phyloP scores from a whole-genome alignment of 163 green algal species.

The Chlamydomonas reinhardtii region DNA sequence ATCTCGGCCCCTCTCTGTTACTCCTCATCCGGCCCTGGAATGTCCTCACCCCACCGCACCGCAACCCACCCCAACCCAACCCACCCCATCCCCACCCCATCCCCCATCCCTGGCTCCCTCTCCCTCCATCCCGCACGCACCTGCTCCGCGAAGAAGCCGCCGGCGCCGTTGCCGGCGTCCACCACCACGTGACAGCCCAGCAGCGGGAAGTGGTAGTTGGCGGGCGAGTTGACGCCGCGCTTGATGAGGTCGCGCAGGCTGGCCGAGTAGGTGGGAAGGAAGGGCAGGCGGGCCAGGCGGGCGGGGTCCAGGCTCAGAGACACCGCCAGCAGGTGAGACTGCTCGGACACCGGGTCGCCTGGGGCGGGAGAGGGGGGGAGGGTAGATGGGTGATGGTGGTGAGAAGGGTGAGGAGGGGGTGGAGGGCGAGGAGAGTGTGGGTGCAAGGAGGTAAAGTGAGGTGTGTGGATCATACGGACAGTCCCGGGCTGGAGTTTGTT shows the following conservation, averaged over 20 bases:
- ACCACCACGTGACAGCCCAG: slow-evolving; percentile 82
- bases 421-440: too few species aligned
- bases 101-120: not conserved
- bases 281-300: slow-evolving; percentile 64
- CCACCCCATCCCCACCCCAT: too few species aligned
- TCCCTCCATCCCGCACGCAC: slow-evolving; percentile 29
- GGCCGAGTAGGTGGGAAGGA: slow-evolving; percentile 78
- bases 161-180: slow-evolving; percentile 92
- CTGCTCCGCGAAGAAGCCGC: slow-evolving; percentile 90
- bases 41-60: too few species aligned
- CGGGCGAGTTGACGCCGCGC: slow-evolving; percentile 44
- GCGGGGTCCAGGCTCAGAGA: slow-evolving; percentile 18
- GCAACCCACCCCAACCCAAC: too few species aligned
- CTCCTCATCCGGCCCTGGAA: too few species aligned
- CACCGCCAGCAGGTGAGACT: slow-evolving; percentile 42
- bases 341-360: slow-evolving; percentile 52
- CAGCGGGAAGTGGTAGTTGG: slow-evolving; percentile 69
- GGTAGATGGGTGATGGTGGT: not conserved
- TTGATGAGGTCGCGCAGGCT: slow-evolving; percentile 79
- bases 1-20: too few species aligned
- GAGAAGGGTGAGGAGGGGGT: not conserved
- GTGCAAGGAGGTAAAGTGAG: too few species aligned
- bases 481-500: too few species aligned
- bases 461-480: too few species aligned
- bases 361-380: not conserved